Base-by-base conservation (phyloP, 2,329 filamentous ascomycete genomes). In the Colletotrichum chrysophilum region DNA sequence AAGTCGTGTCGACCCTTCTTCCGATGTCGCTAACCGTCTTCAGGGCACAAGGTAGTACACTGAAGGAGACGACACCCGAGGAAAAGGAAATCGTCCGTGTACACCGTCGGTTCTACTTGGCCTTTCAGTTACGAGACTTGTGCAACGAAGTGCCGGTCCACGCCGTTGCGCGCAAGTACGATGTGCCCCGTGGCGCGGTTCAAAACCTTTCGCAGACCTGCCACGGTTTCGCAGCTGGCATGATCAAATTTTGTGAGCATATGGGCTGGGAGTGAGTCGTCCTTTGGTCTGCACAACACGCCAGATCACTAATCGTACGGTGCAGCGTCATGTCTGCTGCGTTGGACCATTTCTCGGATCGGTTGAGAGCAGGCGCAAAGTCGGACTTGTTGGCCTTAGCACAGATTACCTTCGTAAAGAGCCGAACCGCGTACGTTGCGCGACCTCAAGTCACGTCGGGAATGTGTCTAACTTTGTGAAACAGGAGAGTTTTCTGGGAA, bases 101-200 rank as follows among this genome's bases (percentile, higher is more conserved):
- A 55, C 94, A 96, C 81, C 90, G 90, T 26, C 90, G 94, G 16
- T 95, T 94, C 78, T 96, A 95, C 81, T 87, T 94, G 18, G 93
- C 94, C 7, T 89, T 96, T 56, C 94, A 95, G 81, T 89, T 96
- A n/a, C 92, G 94, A 38, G 94, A 96, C 80, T 85, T 96, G 43
- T 95, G 94, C 83, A 95, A 95, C 81, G 94, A 96, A 81, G 86
- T 93, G 74, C 94, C 94, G 0, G 88, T 96, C 36, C 91, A 94
- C 78, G 85, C 88, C 4, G 93, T 96, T 32, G 92, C 94, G 30
- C 87, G 88, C 18, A 95, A 94, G 80, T 96, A 95, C 81, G 90
- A 91, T 76, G 91, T 92, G 75, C 91, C 93, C 10, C 90, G 94
- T 24, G 94, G 94, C 3, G 88, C 90, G 7, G 91, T 96, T 13